A percentile compares a stretch with the other conserved stretches of the same genome.
Evolutionary conservation across 176 grass and related monocot species (phyloP).

Genomic region (Thinopyrum elongatum): DNA sequence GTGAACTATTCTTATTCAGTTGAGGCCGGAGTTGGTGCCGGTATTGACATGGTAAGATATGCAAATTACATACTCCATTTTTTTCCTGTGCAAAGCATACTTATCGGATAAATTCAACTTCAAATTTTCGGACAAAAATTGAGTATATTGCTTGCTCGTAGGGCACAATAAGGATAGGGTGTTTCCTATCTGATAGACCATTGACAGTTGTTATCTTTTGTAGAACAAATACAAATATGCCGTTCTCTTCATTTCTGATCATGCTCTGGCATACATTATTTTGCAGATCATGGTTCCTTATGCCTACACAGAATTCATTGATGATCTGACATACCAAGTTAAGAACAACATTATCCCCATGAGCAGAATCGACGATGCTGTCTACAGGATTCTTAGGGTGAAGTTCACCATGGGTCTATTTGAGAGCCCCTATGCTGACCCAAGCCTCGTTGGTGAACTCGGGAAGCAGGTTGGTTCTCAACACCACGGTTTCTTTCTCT

Average conservation of each 20-base stretch:
- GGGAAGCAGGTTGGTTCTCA: conserved; percentile 54
- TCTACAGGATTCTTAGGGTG: conserved; percentile 68
- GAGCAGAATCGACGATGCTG: conserved; percentile 78
- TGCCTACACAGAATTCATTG: conserved; percentile 55
- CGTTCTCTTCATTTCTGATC: not conserved
- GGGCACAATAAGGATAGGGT: not conserved
- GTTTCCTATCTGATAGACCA: not conserved
- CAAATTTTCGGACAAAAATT: not conserved
- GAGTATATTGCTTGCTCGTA: not conserved
- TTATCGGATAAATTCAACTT: not conserved
- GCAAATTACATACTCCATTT: not conserved
- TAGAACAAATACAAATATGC: not conserved
- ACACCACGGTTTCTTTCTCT: not conserved
- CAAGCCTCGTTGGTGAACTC: conserved; percentile 49
- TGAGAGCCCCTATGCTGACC: conserved; percentile 58
- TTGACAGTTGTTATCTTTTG: not conserved
- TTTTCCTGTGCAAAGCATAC: not conserved
- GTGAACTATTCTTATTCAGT: conserved; percentile 72
- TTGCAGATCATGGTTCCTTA: conserved; percentile 78
- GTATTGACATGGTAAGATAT: conserved; percentile 67
- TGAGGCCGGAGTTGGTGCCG: conserved; percentile 60
- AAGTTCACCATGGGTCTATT: conserved; percentile 89
- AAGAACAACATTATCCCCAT: conserved; percentile 65
- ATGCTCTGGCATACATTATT: not conserved
- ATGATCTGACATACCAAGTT: conserved; percentile 54